Evolutionary conservation across 352 stramenopile species (phyloP).

Genomic region (Elongisporangium undulatum): DNA sequence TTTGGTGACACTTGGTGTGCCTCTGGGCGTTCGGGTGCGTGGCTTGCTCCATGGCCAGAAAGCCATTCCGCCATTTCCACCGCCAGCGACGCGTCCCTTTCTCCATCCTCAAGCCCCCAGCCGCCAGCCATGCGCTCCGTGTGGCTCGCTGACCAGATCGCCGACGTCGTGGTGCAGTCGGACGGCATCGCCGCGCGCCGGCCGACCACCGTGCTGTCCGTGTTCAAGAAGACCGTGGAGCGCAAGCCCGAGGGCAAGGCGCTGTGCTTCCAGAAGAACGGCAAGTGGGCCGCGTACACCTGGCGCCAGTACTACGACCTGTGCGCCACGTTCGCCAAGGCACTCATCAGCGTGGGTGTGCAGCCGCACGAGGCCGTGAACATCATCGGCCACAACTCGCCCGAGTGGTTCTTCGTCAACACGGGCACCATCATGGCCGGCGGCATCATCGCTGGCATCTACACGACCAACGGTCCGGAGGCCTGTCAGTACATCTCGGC

Average conservation of each 20-base stretch:
- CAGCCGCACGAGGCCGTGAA: conserved; percentile 66
- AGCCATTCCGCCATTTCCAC: not conserved
- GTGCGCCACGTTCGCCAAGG: conserved; percentile 59
- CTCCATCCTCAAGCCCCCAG: not conserved
- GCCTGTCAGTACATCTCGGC: conserved; percentile 74
- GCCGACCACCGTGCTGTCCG: conserved; percentile 26
- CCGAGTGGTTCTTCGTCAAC: conserved; percentile 84
- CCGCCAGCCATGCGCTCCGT: conserved; percentile 11
- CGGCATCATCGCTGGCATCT: conserved; percentile 77
- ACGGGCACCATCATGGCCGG: conserved; percentile 77
- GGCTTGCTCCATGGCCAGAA: not conserved
- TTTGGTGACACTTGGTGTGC: not conserved
- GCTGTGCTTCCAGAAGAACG: conserved; percentile 30
- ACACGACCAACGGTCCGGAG: conserved; percentile 75
- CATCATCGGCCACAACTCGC: conserved; percentile 83
- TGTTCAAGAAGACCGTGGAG: conserved; percentile 33
- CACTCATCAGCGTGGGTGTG: conserved; percentile 70
- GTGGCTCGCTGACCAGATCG: conserved; percentile 21
- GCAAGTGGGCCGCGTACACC: conserved; percentile 47
- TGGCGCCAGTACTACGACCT: conserved; percentile 79
- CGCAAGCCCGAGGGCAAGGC: conserved; percentile 19
- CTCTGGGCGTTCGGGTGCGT: not conserved
- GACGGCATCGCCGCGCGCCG: conserved; percentile 19
- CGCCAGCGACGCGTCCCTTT: not conserved
- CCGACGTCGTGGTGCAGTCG: conserved; percentile 17